These are phyloP conservation scores for Nicotiana attenuata DNA, from an alignment of 257 asterid species.

Conservation along the genomic window DNA sequence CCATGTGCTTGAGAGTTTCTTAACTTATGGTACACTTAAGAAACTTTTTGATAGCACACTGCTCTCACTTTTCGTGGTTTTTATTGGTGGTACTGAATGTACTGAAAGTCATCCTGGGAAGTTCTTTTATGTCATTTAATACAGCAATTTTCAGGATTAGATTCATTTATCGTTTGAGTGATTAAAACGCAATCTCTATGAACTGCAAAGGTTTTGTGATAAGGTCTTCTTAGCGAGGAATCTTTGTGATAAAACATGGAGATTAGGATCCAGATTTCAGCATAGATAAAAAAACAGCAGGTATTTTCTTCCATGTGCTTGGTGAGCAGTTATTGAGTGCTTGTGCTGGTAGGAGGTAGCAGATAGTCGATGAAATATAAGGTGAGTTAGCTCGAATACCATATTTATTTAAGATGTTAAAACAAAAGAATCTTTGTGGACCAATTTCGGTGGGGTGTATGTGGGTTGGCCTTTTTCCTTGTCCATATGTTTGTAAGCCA, in stretches of 20 bases:
- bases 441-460: background rate
- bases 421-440: background rate
- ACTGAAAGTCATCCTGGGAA: background rate
- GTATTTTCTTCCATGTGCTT: background rate
- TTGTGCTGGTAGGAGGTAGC: no score
- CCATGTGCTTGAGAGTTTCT: background rate
- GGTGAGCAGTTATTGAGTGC: background rate
- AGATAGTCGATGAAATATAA: no score
- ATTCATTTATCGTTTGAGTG: background rate
- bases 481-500: constrained; percentile 25
- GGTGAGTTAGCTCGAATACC: background rate
- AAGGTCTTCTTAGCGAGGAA: background rate
- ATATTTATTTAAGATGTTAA: background rate
- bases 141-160: background rate
- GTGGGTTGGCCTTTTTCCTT: background rate
- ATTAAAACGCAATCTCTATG: background rate
- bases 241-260: background rate
- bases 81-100: background rate
- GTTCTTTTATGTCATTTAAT: background rate
- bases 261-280: background rate
- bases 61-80: background rate
- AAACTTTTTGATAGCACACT: background rate
- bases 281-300: no score
- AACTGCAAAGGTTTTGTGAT: background rate
- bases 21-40: background rate